Evolutionary conservation across 208 protist species (phyloP), one percentile per base, ranked within the genome.

Genomic region (Trichomonas gallinae): DNA sequence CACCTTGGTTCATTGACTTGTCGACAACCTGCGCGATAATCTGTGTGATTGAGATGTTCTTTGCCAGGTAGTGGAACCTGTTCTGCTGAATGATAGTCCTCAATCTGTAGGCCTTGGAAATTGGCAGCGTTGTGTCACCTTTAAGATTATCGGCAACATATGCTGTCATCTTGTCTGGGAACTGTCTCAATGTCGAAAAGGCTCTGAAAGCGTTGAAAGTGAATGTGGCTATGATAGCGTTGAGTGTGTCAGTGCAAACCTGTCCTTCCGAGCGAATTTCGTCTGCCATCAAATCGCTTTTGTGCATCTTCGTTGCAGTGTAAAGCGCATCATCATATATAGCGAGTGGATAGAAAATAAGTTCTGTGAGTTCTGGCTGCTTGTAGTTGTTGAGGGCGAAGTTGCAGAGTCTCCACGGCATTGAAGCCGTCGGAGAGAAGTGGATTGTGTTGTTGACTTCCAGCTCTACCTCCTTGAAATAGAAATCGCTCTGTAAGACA

Each of bases 191-290:
- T 4, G 83, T 89, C 8, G 83, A n/a, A 31, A 89, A 89, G 21
- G 83, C 36, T 89, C 40, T 89, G 36, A 89, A 89, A 45, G 83
- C 83, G 42, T 89, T 89, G 42, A 89, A 89, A n/a, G 83, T 89
- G 36, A 89, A 89, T 1, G 36, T 15, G 0, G n/a, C 34, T n/a
- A 89, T 89, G 31, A 89, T 45, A 0, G 36, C 40, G 6, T n/a
- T 44, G 36, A 89, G 36, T n/a, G 83, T 89, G 21, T 89, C 83
- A n/a, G 42, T 8, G 31, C 83, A 89, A 89, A 89, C 83, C n/a
- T n/a, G 36, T 0, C n/a, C 83, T 89, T 89, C 83, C 48, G 83
- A n/a, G 8, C 15, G 9, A n/a, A 89, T 89, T 89, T 89, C 83
- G n/a, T 89, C 40, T n/a, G 42, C 23, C 40, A 89, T 89, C 8